Evolutionary conservation across 2,329 filamentous ascomycete species (phyloP).

Genomic region (Colletotrichum lini): DNA sequence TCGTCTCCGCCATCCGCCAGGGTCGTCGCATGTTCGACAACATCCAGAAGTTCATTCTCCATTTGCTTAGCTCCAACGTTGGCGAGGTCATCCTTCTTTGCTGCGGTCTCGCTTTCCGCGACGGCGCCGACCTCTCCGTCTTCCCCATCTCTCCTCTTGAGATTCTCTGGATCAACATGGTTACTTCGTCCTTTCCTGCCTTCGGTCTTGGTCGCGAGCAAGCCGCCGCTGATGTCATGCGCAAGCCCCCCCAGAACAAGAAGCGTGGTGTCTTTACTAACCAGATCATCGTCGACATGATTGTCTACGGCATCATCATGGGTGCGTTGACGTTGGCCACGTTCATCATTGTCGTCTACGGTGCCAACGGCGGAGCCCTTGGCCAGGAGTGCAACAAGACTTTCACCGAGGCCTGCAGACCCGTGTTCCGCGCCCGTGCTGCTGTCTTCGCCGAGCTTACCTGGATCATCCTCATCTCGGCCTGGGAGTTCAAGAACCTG

Average conservation of each 20-base stretch:
- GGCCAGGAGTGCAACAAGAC: slow-evolving; percentile 74
- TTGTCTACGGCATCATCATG: slow-evolving; percentile 85
- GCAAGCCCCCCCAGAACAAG: slow-evolving; percentile 81
- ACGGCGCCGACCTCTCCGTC: slow-evolving; percentile 78
- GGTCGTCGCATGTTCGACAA: slow-evolving; percentile 90
- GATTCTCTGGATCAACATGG: slow-evolving; percentile 95
- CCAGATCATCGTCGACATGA: slow-evolving; percentile 84
- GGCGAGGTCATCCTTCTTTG: slow-evolving; percentile 87
- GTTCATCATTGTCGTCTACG: slow-evolving; percentile 76
- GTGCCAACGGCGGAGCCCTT: slow-evolving; percentile 68
- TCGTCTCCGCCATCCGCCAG: slow-evolving; percentile 86
- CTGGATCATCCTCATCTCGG: slow-evolving; percentile 80
- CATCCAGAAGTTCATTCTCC: slow-evolving; percentile 89
- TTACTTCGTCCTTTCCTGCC: slow-evolving; percentile 88
- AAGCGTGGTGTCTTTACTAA: slow-evolving; percentile 80
- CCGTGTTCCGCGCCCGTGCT: slow-evolving; percentile 79
- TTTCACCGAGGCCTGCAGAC: slow-evolving; percentile 68
- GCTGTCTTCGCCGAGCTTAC: slow-evolving; percentile 82
- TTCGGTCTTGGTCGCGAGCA: slow-evolving; percentile 89
- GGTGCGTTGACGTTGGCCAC: slow-evolving; percentile 76
- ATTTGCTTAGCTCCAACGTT: slow-evolving; percentile 85
- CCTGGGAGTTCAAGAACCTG: slow-evolving; percentile 84
- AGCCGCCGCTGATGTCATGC: slow-evolving; percentile 83
- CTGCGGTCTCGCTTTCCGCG: slow-evolving; percentile 86
- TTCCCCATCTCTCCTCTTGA: slow-evolving; percentile 89